phyloP scores from a whole-genome alignment of 2,329 filamentous ascomycete species.

The Zalaria sp. region DNA sequence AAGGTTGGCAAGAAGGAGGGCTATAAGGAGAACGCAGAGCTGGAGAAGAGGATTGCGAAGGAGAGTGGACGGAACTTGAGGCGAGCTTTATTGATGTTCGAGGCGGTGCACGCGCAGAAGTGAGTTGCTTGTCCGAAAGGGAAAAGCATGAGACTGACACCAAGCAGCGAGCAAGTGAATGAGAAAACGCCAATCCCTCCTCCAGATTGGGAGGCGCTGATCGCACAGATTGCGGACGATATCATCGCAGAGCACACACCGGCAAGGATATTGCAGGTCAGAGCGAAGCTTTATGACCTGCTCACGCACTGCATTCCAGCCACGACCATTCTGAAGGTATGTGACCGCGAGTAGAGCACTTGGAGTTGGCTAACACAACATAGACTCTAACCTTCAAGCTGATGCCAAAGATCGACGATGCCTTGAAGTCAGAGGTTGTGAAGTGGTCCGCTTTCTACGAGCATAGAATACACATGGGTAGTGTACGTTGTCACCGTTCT shows the following conservation, averaged over 20 bases:
- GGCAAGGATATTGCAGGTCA: conserved; percentile 70
- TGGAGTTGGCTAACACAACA: conserved; percentile 1
- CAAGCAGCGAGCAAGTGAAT: conserved; percentile 66
- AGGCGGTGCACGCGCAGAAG: conserved; percentile 95
- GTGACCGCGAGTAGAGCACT: neutral
- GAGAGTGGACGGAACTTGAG: conserved; percentile 87
- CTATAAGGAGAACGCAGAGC: conserved; percentile 59
- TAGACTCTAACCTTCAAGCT: conserved; percentile 84
- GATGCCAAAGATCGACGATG: conserved; percentile 74
- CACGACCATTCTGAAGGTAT: conserved; percentile 74
- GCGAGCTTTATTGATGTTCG: conserved; percentile 87
- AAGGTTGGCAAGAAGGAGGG: conserved; percentile 64
- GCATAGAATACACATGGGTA: conserved; percentile 81
- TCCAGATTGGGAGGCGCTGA: conserved; percentile 91
- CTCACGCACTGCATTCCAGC: conserved; percentile 94
- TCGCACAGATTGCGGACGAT: conserved; percentile 78
- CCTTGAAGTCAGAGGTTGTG: conserved; percentile 79
- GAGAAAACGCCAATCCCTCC: conserved; percentile 83
- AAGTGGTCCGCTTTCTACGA: conserved; percentile 97
- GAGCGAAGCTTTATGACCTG: conserved; percentile 91
- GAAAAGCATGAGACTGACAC: conserved; percentile 16
- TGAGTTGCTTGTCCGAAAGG: conserved; percentile 30
- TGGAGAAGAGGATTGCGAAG: conserved; percentile 75
- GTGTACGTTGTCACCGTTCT: conserved; percentile 23
- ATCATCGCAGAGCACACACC: conserved; percentile 92